phyloP scores from a whole-genome alignment of 306 rosid genomes.

The Echinosophora koreensis region DNA sequence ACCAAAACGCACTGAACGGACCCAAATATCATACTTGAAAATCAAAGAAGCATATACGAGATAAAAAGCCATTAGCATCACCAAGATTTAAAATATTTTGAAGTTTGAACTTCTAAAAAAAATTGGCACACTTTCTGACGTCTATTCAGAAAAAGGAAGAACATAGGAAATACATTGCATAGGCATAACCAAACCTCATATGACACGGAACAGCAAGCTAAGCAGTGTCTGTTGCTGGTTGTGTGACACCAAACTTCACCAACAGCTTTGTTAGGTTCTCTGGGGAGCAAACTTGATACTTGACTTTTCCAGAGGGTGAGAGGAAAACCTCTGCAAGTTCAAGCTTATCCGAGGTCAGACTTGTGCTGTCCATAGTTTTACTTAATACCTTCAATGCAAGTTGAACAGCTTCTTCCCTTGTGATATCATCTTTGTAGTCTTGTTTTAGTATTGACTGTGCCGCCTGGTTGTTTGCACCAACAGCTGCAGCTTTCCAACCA shows the following conservation, averaged over 20 bases:
- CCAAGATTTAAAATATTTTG: conserved; percentile 16
- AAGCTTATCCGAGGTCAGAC: conserved; percentile 58
- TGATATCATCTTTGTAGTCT: conserved; percentile 63
- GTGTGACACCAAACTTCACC: conserved; percentile 60
- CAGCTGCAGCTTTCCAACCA: conserved; percentile 66
- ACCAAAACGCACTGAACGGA: background rate
- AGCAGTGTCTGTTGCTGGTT: conserved; percentile 59
- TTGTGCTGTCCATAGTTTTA: conserved; percentile 66
- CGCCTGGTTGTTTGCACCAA: conserved; percentile 63
- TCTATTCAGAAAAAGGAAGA: conserved; percentile 38
- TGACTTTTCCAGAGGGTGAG: conserved; percentile 59
- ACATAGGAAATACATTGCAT: conserved; percentile 14
- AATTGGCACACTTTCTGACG: conserved; percentile 15
- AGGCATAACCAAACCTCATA: conserved; percentile 28
- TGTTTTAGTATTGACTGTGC: conserved; percentile 63
- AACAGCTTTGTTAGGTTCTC: conserved; percentile 55
- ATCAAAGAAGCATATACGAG: conserved; percentile 6
- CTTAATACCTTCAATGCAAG: conserved; percentile 63
- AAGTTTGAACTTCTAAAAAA: conserved; percentile 31
- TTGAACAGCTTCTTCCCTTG: conserved; percentile 61
- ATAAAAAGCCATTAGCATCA: conserved; percentile 41
- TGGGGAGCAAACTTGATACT: conserved; percentile 63
- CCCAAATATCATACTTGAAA: conserved; percentile 32
- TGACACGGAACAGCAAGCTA: conserved; percentile 43
- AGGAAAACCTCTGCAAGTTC: conserved; percentile 61